Conservation (phyloP, 148 eudicot genomes). For the Vaccinium darrowii region DNA sequence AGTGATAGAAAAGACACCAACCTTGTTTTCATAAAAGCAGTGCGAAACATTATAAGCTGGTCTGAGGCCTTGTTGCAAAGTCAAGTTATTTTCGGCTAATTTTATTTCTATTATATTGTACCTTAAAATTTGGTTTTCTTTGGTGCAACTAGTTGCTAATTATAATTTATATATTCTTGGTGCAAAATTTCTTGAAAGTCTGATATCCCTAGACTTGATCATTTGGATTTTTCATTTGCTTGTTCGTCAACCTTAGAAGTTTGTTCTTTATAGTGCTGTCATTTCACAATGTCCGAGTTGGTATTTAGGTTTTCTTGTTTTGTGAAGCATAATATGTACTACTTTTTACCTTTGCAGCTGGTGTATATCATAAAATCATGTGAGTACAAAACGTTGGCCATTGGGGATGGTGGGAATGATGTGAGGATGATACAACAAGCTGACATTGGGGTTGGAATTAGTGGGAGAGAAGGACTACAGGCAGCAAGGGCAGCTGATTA, state of each 20-base stretch:
- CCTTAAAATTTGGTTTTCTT: background rate
- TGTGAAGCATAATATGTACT: background rate
- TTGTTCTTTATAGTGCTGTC: background rate
- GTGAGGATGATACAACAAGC: conserved; percentile 99
- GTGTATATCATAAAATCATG: conserved; percentile 88
- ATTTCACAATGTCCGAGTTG: background rate
- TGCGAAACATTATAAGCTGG: background rate
- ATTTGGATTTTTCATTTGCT: background rate
- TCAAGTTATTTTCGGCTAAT: background rate
- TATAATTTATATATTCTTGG: background rate
- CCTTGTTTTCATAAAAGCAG: background rate
- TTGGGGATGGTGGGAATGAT: conserved; percentile 99
- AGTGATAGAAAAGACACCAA: background rate
- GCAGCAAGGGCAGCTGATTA: conserved; percentile 99
- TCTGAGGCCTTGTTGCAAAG: background rate
- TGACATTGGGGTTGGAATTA: conserved; percentile 98
- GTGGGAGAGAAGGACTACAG: conserved; percentile 98
- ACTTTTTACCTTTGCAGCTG: conserved; percentile 46
- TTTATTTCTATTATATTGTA: background rate
- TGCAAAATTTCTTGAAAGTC: background rate
- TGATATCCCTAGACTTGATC: background rate
- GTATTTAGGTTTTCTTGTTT: background rate
- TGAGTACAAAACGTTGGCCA: conserved; percentile 91
- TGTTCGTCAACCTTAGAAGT: background rate
- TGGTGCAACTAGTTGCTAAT: conserved; percentile 7